Base-by-base conservation (phyloP, 176 grass and related monocot species). In the Oryza rufipogon region DNA sequence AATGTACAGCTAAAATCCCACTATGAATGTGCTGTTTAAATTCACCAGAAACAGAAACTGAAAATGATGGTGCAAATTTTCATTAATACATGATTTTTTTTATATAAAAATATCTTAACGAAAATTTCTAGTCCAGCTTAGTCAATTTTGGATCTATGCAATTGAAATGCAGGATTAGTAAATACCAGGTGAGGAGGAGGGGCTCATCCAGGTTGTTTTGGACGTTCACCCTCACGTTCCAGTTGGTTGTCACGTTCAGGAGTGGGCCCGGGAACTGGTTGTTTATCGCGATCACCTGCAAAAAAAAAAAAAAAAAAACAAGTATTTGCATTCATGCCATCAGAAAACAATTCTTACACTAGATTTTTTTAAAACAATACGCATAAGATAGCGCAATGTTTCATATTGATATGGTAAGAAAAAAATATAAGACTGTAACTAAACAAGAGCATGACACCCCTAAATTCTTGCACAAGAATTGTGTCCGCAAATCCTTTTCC, bases 121-220 rank as follows among this genome's bases (percentile, higher is more conserved):
- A 54, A 54, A 54, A 2, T 17, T 15, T 12, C 13, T 15, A 4
- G 12, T 49, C 47, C 47, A 63, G 19, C 58, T 23, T 63, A n/a
- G 11, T 20, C 11, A 23, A 63, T 10, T 63, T 63, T 22, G 58
- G n/a, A 63, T 63, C 11, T 58, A 63, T 63, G 58, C 58, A n/a
- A 63, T 23, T 20, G 60, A 74, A 58, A 74, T 16, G 52, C 16
- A 14, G 16, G 22, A 32, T 16, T 13, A 66, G 15, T 28, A 48
- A 16, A 19, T 77, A 97, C 91, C 95, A 97, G 28, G 95, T 97
- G 73, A 97, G 77, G 4, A 97, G 91, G 52, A 95, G 83, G 25
- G 89, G 95, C 79, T 97, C 95, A 17, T 97, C 91, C 64, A 97
- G 86, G 85, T 88, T 91, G 86, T 97, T 97, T 66, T 91, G 89